Evolutionary conservation across 2,329 filamentous ascomycete genomes (phyloP).

Genomic region (Hypoxylon sp.): DNA sequence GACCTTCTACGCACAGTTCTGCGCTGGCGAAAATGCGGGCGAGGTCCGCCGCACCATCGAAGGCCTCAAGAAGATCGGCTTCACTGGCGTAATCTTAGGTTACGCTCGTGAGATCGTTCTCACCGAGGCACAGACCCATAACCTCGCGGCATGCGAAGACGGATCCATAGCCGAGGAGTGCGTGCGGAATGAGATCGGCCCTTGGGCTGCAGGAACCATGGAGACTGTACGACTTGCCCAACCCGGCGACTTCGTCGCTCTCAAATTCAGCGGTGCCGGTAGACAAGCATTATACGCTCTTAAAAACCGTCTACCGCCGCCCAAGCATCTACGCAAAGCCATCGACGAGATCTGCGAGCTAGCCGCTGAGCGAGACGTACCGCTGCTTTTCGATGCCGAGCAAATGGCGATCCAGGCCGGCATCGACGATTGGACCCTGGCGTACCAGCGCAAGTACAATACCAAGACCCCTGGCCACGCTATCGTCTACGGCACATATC

Average conservation of each 20-base stretch:
- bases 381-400: slow-evolving; percentile 88
- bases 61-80: slow-evolving; percentile 80
- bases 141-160: slow-evolving; percentile 62
- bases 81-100: slow-evolving; percentile 85
- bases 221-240: slow-evolving; percentile 82
- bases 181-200: slow-evolving; percentile 72
- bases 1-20: slow-evolving; percentile 93
- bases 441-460: slow-evolving; percentile 85
- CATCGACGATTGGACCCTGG: slow-evolving; percentile 84
- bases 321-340: slow-evolving; percentile 74
- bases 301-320: slow-evolving; percentile 73
- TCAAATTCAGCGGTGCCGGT: slow-evolving; percentile 89
- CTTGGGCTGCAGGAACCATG: slow-evolving; percentile 82
- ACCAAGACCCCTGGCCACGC: slow-evolving; percentile 67
- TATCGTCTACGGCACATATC: slow-evolving; percentile 85
- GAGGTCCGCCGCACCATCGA: slow-evolving; percentile 78
- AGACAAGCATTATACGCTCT: slow-evolving; percentile 78
- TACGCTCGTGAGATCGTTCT: slow-evolving; percentile 88
- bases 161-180: slow-evolving; percentile 65
- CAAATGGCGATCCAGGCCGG: slow-evolving; percentile 83
- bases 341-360: slow-evolving; percentile 83
- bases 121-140: slow-evolving; percentile 66
- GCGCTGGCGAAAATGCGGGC: slow-evolving; percentile 79
- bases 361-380: slow-evolving; percentile 77
- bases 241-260: slow-evolving; percentile 75